Percentiles rank a stretch among this genome's conserved stretches.
Evolutionary conservation across 192 early-diverging fungal genomes (phyloP).

Genomic region (Podila epicladia): DNA sequence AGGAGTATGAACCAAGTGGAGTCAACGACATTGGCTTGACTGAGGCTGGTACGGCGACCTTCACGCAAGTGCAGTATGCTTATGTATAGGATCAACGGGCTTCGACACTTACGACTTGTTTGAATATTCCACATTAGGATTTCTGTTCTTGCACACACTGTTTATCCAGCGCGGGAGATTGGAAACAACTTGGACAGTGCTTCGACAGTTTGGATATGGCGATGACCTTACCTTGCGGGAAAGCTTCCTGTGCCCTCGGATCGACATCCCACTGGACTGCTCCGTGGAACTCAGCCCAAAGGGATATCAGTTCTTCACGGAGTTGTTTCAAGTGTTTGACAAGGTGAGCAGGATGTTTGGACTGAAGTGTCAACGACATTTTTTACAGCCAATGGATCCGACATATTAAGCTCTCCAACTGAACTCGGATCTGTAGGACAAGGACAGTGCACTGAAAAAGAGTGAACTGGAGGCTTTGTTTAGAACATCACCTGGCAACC

Average conservation of each 20-base stretch:
- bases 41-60: conserved; percentile 66
- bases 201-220: conserved; percentile 96
- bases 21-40: conserved; percentile 89
- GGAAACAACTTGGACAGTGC: conserved; percentile 98
- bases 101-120: not conserved
- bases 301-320: conserved; percentile 96
- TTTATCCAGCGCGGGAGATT: conserved; percentile 97
- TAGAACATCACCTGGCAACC: conserved; percentile 88
- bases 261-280: conserved; percentile 90
- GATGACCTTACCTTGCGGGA: conserved; percentile 93
- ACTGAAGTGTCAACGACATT: not conserved
- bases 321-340: conserved; percentile 94
- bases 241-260: conserved; percentile 90
- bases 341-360: conserved; percentile 59
- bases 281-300: conserved; percentile 93
- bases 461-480: conserved; percentile 89
- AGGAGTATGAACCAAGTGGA: conserved; percentile 87
- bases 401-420: not conserved
- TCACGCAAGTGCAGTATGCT: too few species aligned
- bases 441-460: conserved; percentile 93
- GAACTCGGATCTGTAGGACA: conserved; percentile 67
- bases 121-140: conserved; percentile 61
- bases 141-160: conserved; percentile 92
- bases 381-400: not conserved
- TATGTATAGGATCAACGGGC: too few species aligned